phyloP scores from a whole-genome alignment of 176 grass and related monocot genomes.

The Phoenix roebelenii region DNA sequence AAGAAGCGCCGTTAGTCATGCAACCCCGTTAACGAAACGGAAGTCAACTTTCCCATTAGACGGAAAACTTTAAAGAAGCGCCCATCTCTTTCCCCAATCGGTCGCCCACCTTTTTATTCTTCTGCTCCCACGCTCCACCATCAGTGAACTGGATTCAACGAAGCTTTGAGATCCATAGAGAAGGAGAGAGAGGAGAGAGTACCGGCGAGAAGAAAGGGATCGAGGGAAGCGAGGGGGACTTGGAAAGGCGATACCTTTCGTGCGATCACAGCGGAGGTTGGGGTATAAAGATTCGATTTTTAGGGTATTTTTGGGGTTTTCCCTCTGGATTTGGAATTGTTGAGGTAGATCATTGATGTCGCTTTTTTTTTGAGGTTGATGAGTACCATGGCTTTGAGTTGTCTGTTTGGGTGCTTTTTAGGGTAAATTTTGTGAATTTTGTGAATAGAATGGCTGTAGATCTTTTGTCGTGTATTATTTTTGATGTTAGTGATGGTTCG shows the following conservation, averaged over 20 bases:
- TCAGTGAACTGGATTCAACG: background rate
- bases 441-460: no score
- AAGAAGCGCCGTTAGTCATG: no score
- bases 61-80: background rate
- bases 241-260: slow-evolving; percentile 1
- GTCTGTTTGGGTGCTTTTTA: no score
- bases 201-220: slow-evolving; percentile 2
- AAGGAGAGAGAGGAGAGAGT: background rate
- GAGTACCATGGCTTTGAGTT: no score
- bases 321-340: background rate
- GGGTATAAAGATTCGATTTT: background rate
- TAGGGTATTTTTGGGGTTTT: background rate
- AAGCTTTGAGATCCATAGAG: background rate
- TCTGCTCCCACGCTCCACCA: background rate
- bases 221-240: background rate
- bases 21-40: no score
- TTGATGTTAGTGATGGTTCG: no score
- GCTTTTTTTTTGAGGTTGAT: no score
- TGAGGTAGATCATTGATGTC: background rate
- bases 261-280: background rate
- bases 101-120: background rate
- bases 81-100: background rate
- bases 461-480: no score
- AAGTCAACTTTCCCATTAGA: background rate
- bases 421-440: no score